Percentiles rank a stretch among this genome's conserved stretches.
Evolutionary conservation across 116 monocot species (phyloP).

Genomic region (Posidonia oceanica): DNA sequence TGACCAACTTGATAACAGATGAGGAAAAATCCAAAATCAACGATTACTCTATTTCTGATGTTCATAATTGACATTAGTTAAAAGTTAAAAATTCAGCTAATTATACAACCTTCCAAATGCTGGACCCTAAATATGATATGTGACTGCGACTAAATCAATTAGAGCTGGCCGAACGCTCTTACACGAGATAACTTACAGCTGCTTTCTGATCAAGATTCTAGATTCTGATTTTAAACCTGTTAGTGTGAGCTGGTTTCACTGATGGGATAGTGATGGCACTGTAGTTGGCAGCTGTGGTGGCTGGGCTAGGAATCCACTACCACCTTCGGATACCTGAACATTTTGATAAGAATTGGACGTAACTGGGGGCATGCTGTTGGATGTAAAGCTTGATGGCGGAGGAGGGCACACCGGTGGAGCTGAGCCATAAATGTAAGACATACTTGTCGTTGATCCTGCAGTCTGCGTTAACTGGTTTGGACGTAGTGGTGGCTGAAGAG

Average conservation of each 20-base stretch:
- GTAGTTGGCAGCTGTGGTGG: slow-evolving; percentile 3
- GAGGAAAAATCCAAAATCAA: no score
- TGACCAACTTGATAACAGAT: no score
- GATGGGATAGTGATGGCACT: slow-evolving; percentile 12
- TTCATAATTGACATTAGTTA: no score
- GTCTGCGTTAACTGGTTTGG: slow-evolving; percentile 20
- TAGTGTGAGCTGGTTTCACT: not conserved
- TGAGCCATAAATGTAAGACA: slow-evolving; percentile 20
- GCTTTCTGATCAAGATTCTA: no score
- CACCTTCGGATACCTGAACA: slow-evolving; percentile 8
- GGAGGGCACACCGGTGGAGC: slow-evolving; percentile 12
- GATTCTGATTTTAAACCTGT: no score
- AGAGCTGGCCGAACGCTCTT: no score
- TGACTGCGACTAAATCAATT: no score
- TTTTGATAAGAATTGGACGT: slow-evolving; percentile 16
- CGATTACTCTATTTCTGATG: no score
- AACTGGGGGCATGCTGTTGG: slow-evolving; percentile 10
- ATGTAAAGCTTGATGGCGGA: slow-evolving; percentile 13
- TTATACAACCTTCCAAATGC: no score
- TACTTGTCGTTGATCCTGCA: slow-evolving; percentile 16
- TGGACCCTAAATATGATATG: no score
- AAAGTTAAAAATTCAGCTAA: no score
- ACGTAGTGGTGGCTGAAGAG: slow-evolving; percentile 12
- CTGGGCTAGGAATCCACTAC: slow-evolving; percentile 3
- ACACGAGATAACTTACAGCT: no score